These are phyloP conservation scores for Chlamydomonas reinhardtii DNA, from an alignment of 163 green algal genomes.

Conservation along the genomic window DNA sequence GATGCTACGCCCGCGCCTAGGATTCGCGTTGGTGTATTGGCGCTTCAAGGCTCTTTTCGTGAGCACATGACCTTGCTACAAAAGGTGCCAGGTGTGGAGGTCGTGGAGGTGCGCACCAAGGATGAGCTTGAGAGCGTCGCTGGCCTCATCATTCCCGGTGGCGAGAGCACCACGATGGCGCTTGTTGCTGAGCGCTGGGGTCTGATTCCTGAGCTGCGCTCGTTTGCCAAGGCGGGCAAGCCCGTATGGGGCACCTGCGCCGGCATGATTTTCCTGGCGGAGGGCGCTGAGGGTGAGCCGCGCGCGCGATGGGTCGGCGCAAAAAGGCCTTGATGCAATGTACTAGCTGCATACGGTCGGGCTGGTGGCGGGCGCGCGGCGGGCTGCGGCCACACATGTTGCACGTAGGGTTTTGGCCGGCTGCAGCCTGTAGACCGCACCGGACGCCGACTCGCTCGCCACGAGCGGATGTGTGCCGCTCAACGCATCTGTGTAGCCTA, in stretches of 20 bases:
- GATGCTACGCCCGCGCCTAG: conserved; percentile 2
- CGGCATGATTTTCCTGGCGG: conserved; percentile 98
- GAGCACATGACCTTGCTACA: conserved; percentile 90
- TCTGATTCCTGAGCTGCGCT: conserved; percentile 87
- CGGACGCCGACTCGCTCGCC: too few relatives aligned
- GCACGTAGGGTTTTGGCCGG: too few relatives aligned
- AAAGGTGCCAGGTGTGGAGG: conserved; percentile 74
- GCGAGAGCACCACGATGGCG: conserved; percentile 98
- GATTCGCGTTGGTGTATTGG: conserved; percentile 86
- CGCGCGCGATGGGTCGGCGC: too few relatives aligned
- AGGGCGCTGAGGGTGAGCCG: conserved; percentile 76
- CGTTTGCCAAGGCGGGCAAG: conserved; percentile 74
- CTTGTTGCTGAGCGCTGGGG: conserved; percentile 93
- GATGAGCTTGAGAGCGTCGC: conserved; percentile 82
- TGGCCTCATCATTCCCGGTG: conserved; percentile 93
- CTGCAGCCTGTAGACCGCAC: too few relatives aligned
- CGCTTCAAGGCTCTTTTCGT: conserved; percentile 93
- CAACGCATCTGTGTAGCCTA: too few relatives aligned
- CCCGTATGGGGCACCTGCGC: conserved; percentile 99
- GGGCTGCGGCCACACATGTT: too few relatives aligned
- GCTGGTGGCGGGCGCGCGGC: too few relatives aligned
- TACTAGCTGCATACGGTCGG: too few relatives aligned
- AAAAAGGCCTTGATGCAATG: too few relatives aligned
- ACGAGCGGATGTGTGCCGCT: too few relatives aligned
- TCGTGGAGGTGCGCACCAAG: conserved; percentile 89